Conservation (phyloP, 192 early-diverging fungal species). For the Gaertneriomyces semiglobifer region DNA sequence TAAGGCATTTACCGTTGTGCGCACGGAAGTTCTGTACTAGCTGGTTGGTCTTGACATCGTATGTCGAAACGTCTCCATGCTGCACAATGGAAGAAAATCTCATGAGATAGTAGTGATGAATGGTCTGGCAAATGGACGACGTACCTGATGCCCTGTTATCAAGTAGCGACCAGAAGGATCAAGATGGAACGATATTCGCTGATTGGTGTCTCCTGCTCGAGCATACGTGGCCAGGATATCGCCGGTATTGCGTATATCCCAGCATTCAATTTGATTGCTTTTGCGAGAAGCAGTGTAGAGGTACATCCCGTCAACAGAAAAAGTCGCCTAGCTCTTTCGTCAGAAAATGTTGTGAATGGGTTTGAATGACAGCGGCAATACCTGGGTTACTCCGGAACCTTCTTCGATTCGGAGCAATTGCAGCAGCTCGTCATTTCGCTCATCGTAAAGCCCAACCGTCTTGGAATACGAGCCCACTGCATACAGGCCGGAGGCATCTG, state of each 20-base stretch:
- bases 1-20: slow-evolving; percentile 11
- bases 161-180: slow-evolving; percentile 59
- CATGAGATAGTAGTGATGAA: neutral
- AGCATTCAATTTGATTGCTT: slow-evolving; percentile 58
- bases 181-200: slow-evolving; percentile 69
- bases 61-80: slow-evolving; percentile 43
- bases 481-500: slow-evolving; percentile 59
- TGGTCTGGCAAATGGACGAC: neutral
- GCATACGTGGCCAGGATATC: slow-evolving; percentile 51
- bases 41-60: slow-evolving; percentile 20
- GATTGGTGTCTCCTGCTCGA: slow-evolving; percentile 62
- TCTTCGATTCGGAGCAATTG: slow-evolving; percentile 44
- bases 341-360: neutral
- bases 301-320: slow-evolving; percentile 62
- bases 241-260: slow-evolving; percentile 78
- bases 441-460: slow-evolving; percentile 66
- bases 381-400: slow-evolving; percentile 49
- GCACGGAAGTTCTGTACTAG: slow-evolving; percentile 14
- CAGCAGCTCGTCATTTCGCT: slow-evolving; percentile 51
- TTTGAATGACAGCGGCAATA: neutral
- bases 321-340: slow-evolving; percentile 48
- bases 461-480: slow-evolving; percentile 72
- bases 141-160: slow-evolving; percentile 58
- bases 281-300: slow-evolving; percentile 69
- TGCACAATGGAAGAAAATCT: slow-evolving; percentile 18